Evolutionary conservation across 805 yeast genomes (phyloP).

Genomic region (Sungouiella thailandica): DNA sequence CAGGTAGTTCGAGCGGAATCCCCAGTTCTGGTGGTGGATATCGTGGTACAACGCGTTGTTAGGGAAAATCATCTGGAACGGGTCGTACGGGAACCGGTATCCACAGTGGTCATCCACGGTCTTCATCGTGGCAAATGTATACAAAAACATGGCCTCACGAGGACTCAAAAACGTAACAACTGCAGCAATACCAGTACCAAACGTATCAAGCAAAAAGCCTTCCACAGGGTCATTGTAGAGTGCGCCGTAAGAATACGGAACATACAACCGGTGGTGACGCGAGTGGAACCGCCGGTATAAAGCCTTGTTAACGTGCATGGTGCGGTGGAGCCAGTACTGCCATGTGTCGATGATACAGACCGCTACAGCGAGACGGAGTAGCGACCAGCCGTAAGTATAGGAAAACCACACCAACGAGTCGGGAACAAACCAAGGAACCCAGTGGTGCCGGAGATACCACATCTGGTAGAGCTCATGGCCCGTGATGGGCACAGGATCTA

Average conservation of each 20-base stretch:
- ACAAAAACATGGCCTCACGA: conserved; percentile 71
- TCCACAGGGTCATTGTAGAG: conserved; percentile 91
- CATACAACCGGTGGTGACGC: conserved; percentile 89
- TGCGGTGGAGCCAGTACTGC: conserved; percentile 89
- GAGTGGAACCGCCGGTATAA: conserved; percentile 84
- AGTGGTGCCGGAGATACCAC: conserved; percentile 43
- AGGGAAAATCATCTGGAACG: conserved; percentile 87
- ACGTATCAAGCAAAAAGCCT: conserved; percentile 86
- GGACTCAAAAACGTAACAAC: conserved; percentile 59
- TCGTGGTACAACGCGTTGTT: conserved; percentile 95
- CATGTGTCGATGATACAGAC: conserved; percentile 83
- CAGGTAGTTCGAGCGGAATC: conserved; percentile 85
- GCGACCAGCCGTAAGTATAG: conserved; percentile 63
- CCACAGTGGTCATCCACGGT: conserved; percentile 99
- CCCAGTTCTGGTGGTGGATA: conserved; percentile 95
- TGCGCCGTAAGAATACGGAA: conserved; percentile 97
- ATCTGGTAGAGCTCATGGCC: conserved; percentile 45
- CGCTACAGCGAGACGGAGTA: conserved; percentile 53
- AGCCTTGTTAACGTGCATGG: conserved; percentile 78
- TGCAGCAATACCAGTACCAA: conserved; percentile 86
- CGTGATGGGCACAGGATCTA: conserved; percentile 54
- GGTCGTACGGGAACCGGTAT: conserved; percentile 87
- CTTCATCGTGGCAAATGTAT: conserved; percentile 86
- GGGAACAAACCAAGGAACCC: conserved; percentile 41
- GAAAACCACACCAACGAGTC: conserved; percentile 42